Conservation (phyloP, 1,139 yeast species). For the Debaryomyces fabryi region DNA sequence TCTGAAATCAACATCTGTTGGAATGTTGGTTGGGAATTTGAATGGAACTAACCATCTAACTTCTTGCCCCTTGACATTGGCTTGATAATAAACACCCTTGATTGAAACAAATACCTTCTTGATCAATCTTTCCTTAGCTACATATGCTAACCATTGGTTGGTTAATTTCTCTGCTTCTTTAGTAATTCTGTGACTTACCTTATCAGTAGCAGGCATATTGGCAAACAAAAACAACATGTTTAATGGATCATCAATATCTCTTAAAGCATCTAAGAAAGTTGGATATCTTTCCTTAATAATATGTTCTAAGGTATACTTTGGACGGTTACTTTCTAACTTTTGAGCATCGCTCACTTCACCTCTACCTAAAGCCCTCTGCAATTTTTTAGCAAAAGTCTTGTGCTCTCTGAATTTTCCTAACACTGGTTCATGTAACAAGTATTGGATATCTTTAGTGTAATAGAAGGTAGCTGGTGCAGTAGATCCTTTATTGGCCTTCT, state of each 20-base stretch:
- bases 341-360: conserved; percentile 92
- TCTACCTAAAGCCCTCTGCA: conserved; percentile 87
- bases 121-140: conserved; percentile 80
- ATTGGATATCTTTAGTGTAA: conserved; percentile 91
- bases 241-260: conserved; percentile 94
- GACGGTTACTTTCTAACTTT: conserved; percentile 77
- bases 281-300: conserved; percentile 96
- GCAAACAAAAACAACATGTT: conserved; percentile 94
- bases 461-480: conserved; percentile 96
- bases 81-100: conserved; percentile 96
- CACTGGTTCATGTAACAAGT: conserved; percentile 93
- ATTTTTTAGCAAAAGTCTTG: conserved; percentile 88
- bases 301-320: conserved; percentile 84
- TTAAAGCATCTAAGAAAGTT: conserved; percentile 84
- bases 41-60: conserved; percentile 96
- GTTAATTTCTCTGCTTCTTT: conserved; percentile 84
- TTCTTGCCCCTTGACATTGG: conserved; percentile 86
- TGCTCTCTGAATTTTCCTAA: conserved; percentile 91
- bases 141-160: conserved; percentile 94
- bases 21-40: conserved; percentile 94
- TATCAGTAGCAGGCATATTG: conserved; percentile 91
- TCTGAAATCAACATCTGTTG: conserved; percentile 91
- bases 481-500: conserved; percentile 96
- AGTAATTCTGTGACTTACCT: conserved; percentile 75
- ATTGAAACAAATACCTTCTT: conserved; percentile 93